These are phyloP conservation scores for Neospermospora avenae DNA, from an alignment of 2,329 filamentous ascomycete genomes.

Conservation along the genomic window DNA sequence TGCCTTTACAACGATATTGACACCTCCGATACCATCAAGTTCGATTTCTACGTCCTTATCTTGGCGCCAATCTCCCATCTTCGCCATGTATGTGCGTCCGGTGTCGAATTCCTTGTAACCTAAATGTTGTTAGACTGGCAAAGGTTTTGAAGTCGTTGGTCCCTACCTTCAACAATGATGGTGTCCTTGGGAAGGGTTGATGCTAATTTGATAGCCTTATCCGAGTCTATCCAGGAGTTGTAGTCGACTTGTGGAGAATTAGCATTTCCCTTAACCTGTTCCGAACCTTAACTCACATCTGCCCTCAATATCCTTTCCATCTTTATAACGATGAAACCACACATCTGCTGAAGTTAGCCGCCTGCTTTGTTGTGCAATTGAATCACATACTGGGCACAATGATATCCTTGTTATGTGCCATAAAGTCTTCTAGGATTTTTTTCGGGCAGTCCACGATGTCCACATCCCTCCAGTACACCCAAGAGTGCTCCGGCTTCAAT, in stretches of 20 bases:
- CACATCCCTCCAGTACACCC: constrained; percentile 98
- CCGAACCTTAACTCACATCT: constrained; percentile 62
- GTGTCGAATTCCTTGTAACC: constrained; percentile 94
- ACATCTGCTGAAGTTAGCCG: constrained; percentile 61
- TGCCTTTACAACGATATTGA: constrained; percentile 96
- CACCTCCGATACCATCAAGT: constrained; percentile 93
- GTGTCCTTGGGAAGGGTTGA: constrained; percentile 71
- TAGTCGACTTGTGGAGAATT: constrained; percentile 74
- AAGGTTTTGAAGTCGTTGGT: not conserved
- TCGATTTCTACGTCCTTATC: constrained; percentile 91
- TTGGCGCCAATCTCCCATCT: constrained; percentile 86
- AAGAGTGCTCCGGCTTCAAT: constrained; percentile 89
- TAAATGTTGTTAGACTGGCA: constrained; percentile 35
- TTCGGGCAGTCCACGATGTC: constrained; percentile 90
- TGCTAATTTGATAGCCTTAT: constrained; percentile 75
- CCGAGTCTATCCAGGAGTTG: constrained; percentile 97
- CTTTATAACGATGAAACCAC: constrained; percentile 86
- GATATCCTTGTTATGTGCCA: constrained; percentile 88
- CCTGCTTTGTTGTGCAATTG: not conserved
- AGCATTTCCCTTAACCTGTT: constrained; percentile 20
- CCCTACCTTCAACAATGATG: constrained; percentile 78
- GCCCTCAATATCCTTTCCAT: constrained; percentile 85
- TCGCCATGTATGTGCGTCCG: constrained; percentile 83
- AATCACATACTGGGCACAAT: constrained; percentile 81
- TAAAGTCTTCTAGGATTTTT: constrained; percentile 90